These are phyloP conservation scores for Cadophora malorum DNA, from an alignment of 2,329 filamentous ascomycete species.

Conservation along the genomic window DNA sequence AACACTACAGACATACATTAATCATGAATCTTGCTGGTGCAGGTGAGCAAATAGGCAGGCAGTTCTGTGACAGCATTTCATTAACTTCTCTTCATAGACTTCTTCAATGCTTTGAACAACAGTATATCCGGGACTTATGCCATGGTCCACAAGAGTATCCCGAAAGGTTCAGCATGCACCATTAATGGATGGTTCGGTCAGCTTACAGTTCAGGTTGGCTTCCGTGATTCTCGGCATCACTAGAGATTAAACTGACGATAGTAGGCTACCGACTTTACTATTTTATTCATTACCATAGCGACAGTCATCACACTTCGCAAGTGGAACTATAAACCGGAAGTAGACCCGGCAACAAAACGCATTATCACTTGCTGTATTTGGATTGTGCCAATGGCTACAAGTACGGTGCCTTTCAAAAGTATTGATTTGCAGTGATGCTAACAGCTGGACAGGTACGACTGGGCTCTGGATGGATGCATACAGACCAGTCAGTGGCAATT, in stretches of 20 bases:
- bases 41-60: conserved; percentile 20
- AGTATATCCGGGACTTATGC: conserved; percentile 30
- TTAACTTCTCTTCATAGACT: conserved; percentile 19
- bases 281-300: conserved; percentile 53
- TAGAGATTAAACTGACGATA: neutral
- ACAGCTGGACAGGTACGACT: conserved; percentile 19
- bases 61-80: neutral
- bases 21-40: conserved; percentile 36
- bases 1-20: conserved; percentile 37
- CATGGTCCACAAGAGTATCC: conserved; percentile 24
- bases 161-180: conserved; percentile 46
- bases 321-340: conserved; percentile 46
- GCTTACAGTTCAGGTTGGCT: conserved; percentile 50
- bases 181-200: conserved; percentile 54
- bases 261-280: conserved; percentile 49
- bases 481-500: conserved; percentile 49
- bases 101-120: conserved; percentile 30
- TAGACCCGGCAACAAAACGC: conserved; percentile 15
- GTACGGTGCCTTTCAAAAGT: neutral
- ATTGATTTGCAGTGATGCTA: neutral
- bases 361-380: conserved; percentile 27
- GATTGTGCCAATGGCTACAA: conserved; percentile 28
- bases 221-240: too few species aligned
- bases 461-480: conserved; percentile 27
- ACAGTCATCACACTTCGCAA: conserved; percentile 51